Evolutionary conservation across 768 basidiomycete species (phyloP).

Genomic region (Pleurotus citrinopileatus): DNA sequence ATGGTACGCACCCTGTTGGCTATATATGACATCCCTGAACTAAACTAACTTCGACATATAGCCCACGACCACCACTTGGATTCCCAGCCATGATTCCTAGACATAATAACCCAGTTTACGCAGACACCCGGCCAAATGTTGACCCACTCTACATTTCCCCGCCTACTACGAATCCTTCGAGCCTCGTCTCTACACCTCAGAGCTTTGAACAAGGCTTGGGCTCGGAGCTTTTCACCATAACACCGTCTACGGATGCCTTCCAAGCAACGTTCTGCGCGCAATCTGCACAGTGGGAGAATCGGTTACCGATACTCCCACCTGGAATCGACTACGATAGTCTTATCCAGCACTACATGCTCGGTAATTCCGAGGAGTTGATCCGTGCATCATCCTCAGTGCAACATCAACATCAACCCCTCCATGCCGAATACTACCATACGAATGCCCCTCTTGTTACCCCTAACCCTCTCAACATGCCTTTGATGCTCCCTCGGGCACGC

Average conservation of each 20-base stretch:
- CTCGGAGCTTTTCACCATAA: neutral
- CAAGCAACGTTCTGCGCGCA: neutral
- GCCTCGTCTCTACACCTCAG: neutral
- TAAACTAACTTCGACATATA: neutral
- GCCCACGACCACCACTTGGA: neutral
- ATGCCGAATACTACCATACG: too few species aligned
- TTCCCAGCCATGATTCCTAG: neutral
- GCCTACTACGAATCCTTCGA: neutral
- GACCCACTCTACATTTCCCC: neutral
- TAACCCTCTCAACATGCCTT: too few species aligned
- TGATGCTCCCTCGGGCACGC: too few species aligned
- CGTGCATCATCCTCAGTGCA: too few species aligned
- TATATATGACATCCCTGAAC: neutral
- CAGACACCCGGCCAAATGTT: neutral
- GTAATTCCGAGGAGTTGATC: too few species aligned
- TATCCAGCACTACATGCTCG: neutral
- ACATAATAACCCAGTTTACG: neutral
- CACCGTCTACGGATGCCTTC: neutral
- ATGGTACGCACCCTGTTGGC: too few species aligned
- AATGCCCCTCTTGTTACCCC: too few species aligned
- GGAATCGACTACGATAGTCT: neutral
- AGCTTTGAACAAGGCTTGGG: neutral
- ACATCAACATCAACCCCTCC: too few species aligned
- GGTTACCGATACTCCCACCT: neutral
- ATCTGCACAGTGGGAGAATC: neutral